Evolutionary conservation across 768 basidiomycete species (phyloP).

Genomic region (Clitopilus passeckerianus): DNA sequence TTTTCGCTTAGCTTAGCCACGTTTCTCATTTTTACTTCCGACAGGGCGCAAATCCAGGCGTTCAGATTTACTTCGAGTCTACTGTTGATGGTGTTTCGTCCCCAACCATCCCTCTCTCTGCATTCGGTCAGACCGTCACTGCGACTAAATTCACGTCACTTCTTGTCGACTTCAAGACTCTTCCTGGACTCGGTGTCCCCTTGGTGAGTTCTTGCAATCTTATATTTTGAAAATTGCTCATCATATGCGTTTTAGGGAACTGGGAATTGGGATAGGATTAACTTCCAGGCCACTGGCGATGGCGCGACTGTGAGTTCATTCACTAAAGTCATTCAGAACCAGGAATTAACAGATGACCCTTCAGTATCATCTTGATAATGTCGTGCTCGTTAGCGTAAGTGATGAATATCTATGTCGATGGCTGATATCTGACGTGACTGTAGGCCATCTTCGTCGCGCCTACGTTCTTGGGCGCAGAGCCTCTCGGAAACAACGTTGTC

Average conservation of each 20-base stretch:
- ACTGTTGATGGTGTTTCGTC: slow-evolving; percentile 30
- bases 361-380: slow-evolving; percentile 47
- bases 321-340: not conserved
- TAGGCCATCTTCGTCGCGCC: slow-evolving; percentile 40
- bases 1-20: not conserved
- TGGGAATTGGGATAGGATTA: slow-evolving; percentile 46
- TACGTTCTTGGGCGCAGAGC: slow-evolving; percentile 47
- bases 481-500: slow-evolving; percentile 39
- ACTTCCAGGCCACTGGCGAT: slow-evolving; percentile 39
- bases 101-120: slow-evolving; percentile 34
- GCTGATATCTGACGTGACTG: not conserved
- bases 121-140: slow-evolving; percentile 32
- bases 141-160: slow-evolving; percentile 36
- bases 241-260: slow-evolving; percentile 18
- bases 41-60: slow-evolving; percentile 40
- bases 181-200: slow-evolving; percentile 35
- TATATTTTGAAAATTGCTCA: not conserved
- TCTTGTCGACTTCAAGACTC: slow-evolving; percentile 39
- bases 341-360: not conserved
- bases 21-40: not conserved
- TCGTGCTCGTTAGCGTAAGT: slow-evolving; percentile 36
- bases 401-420: not conserved
- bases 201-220: slow-evolving; percentile 20
- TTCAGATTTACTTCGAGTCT: slow-evolving; percentile 35
- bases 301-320: slow-evolving; percentile 33